Base-by-base conservation (phyloP, 306 rosid species). In the Vigna trinervia region DNA sequence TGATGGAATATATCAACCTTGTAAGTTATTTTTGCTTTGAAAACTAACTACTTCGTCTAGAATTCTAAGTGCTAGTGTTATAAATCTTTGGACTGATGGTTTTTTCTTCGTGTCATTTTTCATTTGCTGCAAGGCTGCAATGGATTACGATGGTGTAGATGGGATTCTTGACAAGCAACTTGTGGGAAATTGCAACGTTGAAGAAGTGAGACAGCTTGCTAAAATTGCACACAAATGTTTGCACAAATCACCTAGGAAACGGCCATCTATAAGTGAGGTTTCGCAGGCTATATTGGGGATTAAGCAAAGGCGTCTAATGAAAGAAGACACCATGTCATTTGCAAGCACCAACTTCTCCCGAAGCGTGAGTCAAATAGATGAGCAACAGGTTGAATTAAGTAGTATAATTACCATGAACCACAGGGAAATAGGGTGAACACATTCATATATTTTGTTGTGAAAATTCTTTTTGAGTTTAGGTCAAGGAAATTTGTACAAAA, bases 131-230 rank as follows among this genome's bases (percentile, higher is more conserved):
- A 43, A 91, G 97, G 97, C 97, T 38, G 85, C 88, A 57, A 92
- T 92, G 95, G 89, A 89, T 78, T 58, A 82, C 0, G 91, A 88
- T 69, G 97, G 95, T 39, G 80, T 92, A 4, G 97, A 92, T 60
- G 97, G 85, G 71, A 89, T 92, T 62, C 76, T 92, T 78, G 97
- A 89, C 72, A 81, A 85, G 80, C 71, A 79, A 50, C 88, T 92
- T 30, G 89, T 71, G 53, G 97, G 95, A 47, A 84, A 82, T 80
- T 89, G 85, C 84, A 79, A 71, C 63, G 59, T 88, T 45, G 90
- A 78, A 20, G 95, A 89, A 74, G 97, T 84, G 50, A 84, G 97
- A 75, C 74, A 74, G 78, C 89, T 92, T 53, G 93, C 97, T 0
- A 84, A 80, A 36, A 48, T 92, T 66, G 95, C 85, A 26, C 91